Base-by-base conservation (phyloP, 2,329 filamentous ascomycete genomes). In the Clarireedia paspali region DNA sequence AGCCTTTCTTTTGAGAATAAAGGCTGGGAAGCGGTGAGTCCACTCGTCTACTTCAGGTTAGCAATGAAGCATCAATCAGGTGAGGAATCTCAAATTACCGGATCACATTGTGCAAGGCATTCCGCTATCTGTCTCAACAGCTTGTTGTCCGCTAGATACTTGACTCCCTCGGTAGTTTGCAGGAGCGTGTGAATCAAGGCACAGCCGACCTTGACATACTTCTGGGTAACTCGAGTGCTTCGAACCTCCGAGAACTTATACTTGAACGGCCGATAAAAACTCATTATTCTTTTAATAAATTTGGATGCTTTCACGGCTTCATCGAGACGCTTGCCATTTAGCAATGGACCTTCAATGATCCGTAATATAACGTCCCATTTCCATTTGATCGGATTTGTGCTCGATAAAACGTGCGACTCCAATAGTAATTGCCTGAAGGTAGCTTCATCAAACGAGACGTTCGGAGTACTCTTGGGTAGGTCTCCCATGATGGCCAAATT, bases 211-310 rank as follows among this genome's bases (percentile, higher is more conserved):
- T 87, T 83, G 47, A 99, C 85, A 69, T 97, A 97, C 63, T 95
- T 91, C 67, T 97, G 92, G 55, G 95, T 96, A 53, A 88, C 89
- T 59, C 94, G 88, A 0, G 91, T 95, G 68, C 90, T 97, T 63
- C 89, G 86, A 44, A 94, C 81, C 64, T 95, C 89, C 0, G 91
- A 89, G 66, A 97, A 99, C 61, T 91, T 87, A 69, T 91, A 95
- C 69, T 99, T 99, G 75, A 99, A 99, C 0, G 94, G 94, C 10
- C 94, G 82, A 69, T 96, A 95, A 69, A 99, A 99, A 58, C 91
- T 94, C 70, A 96, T 84, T 57, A 99, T 79, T 9, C 95, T 81
- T 73, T 97, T 96, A 65, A 97, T 87, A 67, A 97, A 99, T 69
- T 97, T 97, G 2, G 91, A 95, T 1, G 88, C 91, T 69, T 91